Conservation (phyloP, 768 basidiomycete species). For the Lepiota subincarnata region DNA sequence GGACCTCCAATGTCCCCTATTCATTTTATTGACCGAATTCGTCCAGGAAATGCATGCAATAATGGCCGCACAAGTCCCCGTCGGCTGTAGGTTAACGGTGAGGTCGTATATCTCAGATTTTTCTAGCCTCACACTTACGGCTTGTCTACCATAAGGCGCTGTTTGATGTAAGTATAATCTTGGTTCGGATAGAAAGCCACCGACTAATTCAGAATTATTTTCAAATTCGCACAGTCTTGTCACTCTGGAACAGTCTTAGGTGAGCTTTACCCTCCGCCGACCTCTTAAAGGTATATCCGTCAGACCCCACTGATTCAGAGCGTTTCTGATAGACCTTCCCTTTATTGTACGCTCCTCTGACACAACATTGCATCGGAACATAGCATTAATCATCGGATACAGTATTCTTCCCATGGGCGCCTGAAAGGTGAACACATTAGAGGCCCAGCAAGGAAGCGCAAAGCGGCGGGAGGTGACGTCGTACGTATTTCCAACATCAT, state of each 20-base stretch:
- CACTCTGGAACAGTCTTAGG: constrained; percentile 54
- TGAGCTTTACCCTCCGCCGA: constrained; percentile 18
- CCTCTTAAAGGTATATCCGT: neutral
- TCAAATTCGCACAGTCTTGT: constrained; percentile 34
- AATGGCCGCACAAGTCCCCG: constrained; percentile 43
- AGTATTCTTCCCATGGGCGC: constrained; percentile 62
- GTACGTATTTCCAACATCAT: constrained; percentile 24
- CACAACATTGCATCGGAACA: neutral
- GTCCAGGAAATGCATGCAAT: constrained; percentile 44
- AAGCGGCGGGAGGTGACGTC: constrained; percentile 69
- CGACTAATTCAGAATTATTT: neutral
- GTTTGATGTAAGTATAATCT: constrained; percentile 39
- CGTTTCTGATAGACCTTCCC: constrained; percentile 36
- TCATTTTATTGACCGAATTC: neutral
- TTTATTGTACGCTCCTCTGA: constrained; percentile 35
- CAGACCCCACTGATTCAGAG: neutral
- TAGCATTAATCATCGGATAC: neutral
- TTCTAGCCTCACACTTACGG: neutral
- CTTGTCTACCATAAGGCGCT: constrained; percentile 31
- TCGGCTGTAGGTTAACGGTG: constrained; percentile 50
- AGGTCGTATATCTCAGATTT: constrained; percentile 13
- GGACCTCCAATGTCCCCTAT: constrained; percentile 15
- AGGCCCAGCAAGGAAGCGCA: constrained; percentile 28
- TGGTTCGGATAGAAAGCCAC: neutral
- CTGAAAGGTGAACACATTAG: constrained; percentile 42